Percentiles rank a stretch among this genome's conserved stretches.
Conservation (phyloP, 768 basidiomycete species). For the Suillus subluteus region DNA sequence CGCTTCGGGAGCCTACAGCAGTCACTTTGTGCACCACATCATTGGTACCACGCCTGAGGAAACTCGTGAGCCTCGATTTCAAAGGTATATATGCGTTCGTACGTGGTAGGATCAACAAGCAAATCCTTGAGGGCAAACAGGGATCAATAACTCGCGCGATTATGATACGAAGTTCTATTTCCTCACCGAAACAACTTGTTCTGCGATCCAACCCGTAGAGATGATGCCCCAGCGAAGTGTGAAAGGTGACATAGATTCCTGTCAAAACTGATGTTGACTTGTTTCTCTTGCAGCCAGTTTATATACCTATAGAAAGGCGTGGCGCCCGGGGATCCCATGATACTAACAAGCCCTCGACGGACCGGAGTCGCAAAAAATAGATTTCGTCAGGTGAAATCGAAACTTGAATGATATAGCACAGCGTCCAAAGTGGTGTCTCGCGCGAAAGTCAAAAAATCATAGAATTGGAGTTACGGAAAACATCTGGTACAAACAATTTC, state of each 20-base stretch:
- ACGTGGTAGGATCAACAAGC: conserved; percentile 50
- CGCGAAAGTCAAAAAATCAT: not conserved
- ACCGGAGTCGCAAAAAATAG: not conserved
- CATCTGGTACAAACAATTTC: not conserved
- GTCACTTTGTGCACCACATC: conserved; percentile 43
- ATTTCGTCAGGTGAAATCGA: not conserved
- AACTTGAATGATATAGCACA: not conserved
- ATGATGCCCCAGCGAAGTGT: conserved; percentile 55
- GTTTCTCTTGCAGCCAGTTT: not conserved
- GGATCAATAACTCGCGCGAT: not conserved
- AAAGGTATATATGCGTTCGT: conserved; percentile 17
- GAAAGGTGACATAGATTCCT: conserved; percentile 22
- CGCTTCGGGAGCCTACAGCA: conserved; percentile 54
- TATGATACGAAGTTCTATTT: not conserved
- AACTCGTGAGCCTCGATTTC: not conserved
- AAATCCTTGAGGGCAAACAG: conserved; percentile 39
- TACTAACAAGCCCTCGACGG: not conserved
- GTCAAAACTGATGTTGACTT: not conserved
- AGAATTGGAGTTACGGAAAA: not conserved
- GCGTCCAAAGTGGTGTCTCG: not conserved
- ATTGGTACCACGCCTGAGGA: conserved; percentile 35
- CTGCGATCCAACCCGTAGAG: conserved; percentile 51
- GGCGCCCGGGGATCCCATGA: not conserved
- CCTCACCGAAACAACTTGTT: conserved; percentile 46
- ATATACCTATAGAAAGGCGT: not conserved